These are phyloP conservation scores for Umbelopsis ramanniana DNA, from an alignment of 192 early-diverging fungal species.

Conservation along the genomic window DNA sequence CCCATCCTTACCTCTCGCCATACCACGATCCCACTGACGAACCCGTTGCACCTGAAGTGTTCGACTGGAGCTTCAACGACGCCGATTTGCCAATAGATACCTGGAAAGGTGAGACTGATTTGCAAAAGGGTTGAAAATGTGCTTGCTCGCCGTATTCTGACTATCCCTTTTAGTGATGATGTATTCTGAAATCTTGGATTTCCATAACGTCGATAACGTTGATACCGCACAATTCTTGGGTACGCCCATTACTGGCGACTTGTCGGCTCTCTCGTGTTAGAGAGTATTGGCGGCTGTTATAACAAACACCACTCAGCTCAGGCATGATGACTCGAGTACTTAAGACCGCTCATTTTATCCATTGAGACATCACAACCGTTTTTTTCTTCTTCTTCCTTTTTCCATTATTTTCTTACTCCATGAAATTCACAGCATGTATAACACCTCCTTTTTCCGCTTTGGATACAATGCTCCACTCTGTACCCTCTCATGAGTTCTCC, in stretches of 20 bases:
- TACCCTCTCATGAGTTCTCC: not conserved
- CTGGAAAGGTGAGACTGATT: conserved; percentile 65
- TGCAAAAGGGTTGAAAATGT: not conserved
- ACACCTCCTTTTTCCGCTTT: not conserved
- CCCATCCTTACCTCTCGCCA: conserved; percentile 87
- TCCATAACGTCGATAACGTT: conserved; percentile 63
- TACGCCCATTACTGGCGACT: conserved; percentile 40
- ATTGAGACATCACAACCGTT: not conserved
- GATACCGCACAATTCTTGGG: conserved; percentile 44
- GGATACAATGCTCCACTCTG: not conserved
- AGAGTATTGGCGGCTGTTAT: no score
- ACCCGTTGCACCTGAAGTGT: conserved; percentile 75
- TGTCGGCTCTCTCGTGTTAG: conserved; percentile 12
- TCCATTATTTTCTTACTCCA: not conserved
- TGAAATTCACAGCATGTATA: not conserved
- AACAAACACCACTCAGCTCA: no score
- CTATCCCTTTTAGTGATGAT: conserved; percentile 63
- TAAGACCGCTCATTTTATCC: not conserved
- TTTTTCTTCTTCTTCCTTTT: not conserved
- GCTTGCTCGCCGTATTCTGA: not conserved
- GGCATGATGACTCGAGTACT: no score
- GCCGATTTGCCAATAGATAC: conserved; percentile 84
- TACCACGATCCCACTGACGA: conserved; percentile 93
- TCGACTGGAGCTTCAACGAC: conserved; percentile 97
- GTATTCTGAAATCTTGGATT: conserved; percentile 83